These are phyloP conservation scores for Syzygium grande DNA, from an alignment of 345 rosid species.

Conservation along the genomic window DNA sequence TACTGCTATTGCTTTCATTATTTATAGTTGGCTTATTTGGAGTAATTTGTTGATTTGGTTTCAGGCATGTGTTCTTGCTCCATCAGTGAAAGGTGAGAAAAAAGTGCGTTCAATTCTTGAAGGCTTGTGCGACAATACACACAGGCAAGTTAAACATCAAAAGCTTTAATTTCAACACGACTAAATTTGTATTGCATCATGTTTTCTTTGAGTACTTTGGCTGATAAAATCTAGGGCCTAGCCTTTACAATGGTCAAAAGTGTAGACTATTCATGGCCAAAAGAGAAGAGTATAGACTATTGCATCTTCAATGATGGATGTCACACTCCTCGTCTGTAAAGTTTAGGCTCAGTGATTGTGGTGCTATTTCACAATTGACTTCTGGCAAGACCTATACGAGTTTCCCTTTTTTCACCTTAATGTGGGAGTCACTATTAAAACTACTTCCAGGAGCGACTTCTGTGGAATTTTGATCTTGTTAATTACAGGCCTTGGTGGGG, in stretches of 20 bases:
- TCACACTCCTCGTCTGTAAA: neutral
- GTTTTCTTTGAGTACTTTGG: neutral
- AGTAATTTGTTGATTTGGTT: constrained; percentile 9
- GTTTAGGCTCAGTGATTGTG: neutral
- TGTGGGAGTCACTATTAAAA: neutral
- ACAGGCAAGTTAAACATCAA: constrained; percentile 52
- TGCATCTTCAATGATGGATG: neutral
- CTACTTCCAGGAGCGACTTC: neutral
- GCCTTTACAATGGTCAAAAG: neutral
- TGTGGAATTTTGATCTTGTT: neutral
- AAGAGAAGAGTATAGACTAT: neutral
- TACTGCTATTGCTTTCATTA: neutral
- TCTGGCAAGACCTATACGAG: neutral
- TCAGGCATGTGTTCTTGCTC: constrained; percentile 90
- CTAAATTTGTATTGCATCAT: neutral
- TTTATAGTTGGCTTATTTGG: neutral
- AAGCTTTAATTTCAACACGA: neutral
- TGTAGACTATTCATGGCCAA: neutral
- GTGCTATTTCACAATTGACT: neutral
- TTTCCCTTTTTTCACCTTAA: neutral
- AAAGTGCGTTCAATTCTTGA: constrained; percentile 92
- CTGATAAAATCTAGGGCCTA: neutral
- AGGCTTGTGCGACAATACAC: constrained; percentile 54
- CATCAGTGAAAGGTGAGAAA: constrained; percentile 76
- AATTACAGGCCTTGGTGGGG: neutral